Evolutionary conservation across 768 basidiomycete species (phyloP).

Genomic region (Agaricus sinodeliciosus): DNA sequence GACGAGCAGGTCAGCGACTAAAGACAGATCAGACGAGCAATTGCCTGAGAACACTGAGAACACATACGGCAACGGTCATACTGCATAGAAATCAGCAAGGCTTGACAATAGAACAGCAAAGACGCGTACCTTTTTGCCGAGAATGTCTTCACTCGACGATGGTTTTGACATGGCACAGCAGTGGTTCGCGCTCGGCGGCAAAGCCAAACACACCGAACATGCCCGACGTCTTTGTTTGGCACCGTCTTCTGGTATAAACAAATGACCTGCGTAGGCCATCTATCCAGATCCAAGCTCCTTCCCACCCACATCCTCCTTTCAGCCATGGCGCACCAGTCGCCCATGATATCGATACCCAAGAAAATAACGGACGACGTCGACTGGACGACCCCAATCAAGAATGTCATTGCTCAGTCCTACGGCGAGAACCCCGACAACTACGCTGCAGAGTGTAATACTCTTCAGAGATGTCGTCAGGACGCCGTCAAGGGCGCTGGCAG

Average conservation of each 20-base stretch:
- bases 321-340: conserved; percentile 71
- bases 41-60: conserved; percentile 7
- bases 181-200: conserved; percentile 21
- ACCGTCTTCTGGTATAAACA: conserved; percentile 15
- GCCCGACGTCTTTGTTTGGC: conserved; percentile 19
- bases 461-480: conserved; percentile 92
- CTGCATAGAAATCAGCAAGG: conserved; percentile 29
- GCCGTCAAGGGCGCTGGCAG: conserved; percentile 95
- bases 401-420: conserved; percentile 84
- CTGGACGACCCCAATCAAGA: conserved; percentile 86
- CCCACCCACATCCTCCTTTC: background rate
- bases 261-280: conserved; percentile 3
- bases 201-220: conserved; percentile 1
- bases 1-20: conserved; percentile 47
- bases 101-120: background rate
- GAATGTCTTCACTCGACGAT: conserved; percentile 81
- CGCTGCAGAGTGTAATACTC: conserved; percentile 69
- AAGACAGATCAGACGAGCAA: conserved; percentile 8
- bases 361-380: conserved; percentile 97
- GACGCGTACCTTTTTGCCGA: conserved; percentile 76
- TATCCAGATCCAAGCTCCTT: conserved; percentile 1
- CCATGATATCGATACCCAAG: conserved; percentile 87
- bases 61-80: conserved; percentile 83
- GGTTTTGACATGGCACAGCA: conserved; percentile 51
- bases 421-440: conserved; percentile 92